Evolutionary conservation across 2,329 filamentous ascomycete species (phyloP).

Genomic region (Cladophialophora carrionii): DNA sequence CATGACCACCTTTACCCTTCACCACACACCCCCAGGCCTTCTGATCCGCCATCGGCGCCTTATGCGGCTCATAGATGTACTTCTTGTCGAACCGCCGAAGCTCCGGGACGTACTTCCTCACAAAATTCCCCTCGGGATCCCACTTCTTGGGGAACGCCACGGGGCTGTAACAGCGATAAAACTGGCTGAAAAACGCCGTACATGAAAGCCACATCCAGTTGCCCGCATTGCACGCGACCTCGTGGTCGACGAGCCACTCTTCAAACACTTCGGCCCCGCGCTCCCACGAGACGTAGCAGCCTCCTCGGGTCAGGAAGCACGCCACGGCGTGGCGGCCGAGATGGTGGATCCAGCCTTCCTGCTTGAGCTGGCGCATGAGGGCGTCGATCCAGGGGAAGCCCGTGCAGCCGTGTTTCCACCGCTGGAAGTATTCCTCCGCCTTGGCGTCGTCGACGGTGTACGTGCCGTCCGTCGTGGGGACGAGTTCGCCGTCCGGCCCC

Average conservation of each 20-base stretch:
- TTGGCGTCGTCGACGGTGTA: slow-evolving; percentile 66
- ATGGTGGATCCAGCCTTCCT: slow-evolving; percentile 80
- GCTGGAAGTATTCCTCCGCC: slow-evolving; percentile 67
- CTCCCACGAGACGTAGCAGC: slow-evolving; percentile 79
- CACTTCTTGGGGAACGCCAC: slow-evolving; percentile 74
- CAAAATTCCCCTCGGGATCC: slow-evolving; percentile 69
- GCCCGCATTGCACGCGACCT: slow-evolving; percentile 71
- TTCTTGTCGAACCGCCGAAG: slow-evolving; percentile 64
- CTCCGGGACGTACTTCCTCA: slow-evolving; percentile 70
- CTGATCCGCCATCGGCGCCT: slow-evolving; percentile 69
- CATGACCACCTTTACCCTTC: slow-evolving; percentile 55
- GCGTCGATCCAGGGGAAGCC: slow-evolving; percentile 83
- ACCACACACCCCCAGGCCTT: slow-evolving; percentile 68
- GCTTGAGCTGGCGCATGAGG: slow-evolving; percentile 72
- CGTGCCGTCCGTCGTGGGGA: slow-evolving; percentile 60
- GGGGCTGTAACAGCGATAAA: slow-evolving; percentile 71
- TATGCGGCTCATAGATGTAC: slow-evolving; percentile 81
- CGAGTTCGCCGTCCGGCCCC: slow-evolving; percentile 44
- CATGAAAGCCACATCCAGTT: slow-evolving; percentile 77
- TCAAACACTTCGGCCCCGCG: slow-evolving; percentile 77
- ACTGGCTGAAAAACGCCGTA: slow-evolving; percentile 74
- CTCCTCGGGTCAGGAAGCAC: slow-evolving; percentile 77
- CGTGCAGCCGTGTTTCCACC: slow-evolving; percentile 70
- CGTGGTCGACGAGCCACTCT: slow-evolving; percentile 74
- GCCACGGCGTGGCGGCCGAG: slow-evolving; percentile 76